phyloP scores from a whole-genome alignment of 176 grass and related monocot species.

The Carex pumila region DNA sequence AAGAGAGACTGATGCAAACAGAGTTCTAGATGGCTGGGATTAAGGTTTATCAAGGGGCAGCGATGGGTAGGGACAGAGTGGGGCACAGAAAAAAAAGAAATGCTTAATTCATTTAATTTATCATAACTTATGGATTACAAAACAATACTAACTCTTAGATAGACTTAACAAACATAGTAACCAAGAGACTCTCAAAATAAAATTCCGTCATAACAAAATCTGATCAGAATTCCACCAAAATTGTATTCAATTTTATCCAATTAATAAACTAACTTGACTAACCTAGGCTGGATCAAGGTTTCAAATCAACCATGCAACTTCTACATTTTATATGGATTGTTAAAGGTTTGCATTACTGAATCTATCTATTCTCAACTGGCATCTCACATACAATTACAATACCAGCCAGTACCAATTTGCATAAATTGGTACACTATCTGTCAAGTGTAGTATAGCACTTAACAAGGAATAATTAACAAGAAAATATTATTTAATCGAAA shows the following conservation, averaged over 20 bases:
- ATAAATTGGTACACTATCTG: not conserved
- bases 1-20: not conserved
- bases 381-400: not conserved
- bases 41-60: not conserved
- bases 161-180: not conserved
- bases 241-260: not conserved
- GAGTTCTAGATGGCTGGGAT: not conserved
- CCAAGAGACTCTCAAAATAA: not conserved
- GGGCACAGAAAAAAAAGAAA: not conserved
- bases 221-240: not conserved
- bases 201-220: not conserved
- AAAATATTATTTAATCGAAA: not conserved
- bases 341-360: not conserved
- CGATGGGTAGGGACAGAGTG: not conserved
- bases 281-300: not conserved
- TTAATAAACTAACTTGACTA: not conserved
- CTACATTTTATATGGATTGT: not conserved
- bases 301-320: not conserved
- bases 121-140: not conserved
- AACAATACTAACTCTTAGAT: not conserved
- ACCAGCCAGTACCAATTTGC: not conserved
- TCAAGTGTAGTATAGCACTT: not conserved
- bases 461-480: not conserved
- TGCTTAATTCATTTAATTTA: not conserved
- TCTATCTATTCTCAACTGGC: not conserved